Evolutionary conservation across 768 basidiomycete genomes (phyloP).

Genomic region (Phanerochaete carnosa): DNA sequence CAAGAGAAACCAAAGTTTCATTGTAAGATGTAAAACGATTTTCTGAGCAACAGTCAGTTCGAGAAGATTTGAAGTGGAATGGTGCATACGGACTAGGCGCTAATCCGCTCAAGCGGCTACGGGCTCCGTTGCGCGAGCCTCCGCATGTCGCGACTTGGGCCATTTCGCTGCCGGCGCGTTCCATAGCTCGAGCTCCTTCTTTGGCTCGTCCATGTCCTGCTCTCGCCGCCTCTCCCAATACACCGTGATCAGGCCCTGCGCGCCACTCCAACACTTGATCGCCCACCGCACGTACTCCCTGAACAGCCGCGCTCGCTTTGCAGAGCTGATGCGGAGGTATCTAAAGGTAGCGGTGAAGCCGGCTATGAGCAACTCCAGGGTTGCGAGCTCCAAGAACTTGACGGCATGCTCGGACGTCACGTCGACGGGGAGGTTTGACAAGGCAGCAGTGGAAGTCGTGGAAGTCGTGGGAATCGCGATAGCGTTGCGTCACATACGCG

Average conservation of each 20-base stretch:
- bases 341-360: slow-evolving; percentile 77
- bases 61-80: too few species aligned
- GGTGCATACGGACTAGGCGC: too few species aligned
- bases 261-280: slow-evolving; percentile 72
- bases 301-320: slow-evolving; percentile 46
- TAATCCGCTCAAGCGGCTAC: neutral
- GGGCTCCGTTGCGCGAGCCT: neutral
- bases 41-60: too few species aligned
- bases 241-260: slow-evolving; percentile 78
- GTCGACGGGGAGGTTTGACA: slow-evolving; percentile 81
- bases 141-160: neutral
- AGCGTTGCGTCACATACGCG: slow-evolving; percentile 97
- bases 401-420: slow-evolving; percentile 90
- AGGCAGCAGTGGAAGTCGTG: slow-evolving; percentile 97
- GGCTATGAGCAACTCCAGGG: slow-evolving; percentile 87
- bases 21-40: too few species aligned
- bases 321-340: slow-evolving; percentile 60
- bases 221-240: slow-evolving; percentile 98
- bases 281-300: slow-evolving; percentile 93
- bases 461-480: slow-evolving; percentile 97
- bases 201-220: slow-evolving; percentile 76
- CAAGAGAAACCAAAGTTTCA: too few species aligned
- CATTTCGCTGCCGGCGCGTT: slow-evolving; percentile 57
- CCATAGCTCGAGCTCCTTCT: slow-evolving; percentile 81
- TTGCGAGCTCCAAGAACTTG: slow-evolving; percentile 92